Evolutionary conservation across 202 grass and related monocot genomes (phyloP).

Genomic region (Schoenoplectus triqueter): DNA sequence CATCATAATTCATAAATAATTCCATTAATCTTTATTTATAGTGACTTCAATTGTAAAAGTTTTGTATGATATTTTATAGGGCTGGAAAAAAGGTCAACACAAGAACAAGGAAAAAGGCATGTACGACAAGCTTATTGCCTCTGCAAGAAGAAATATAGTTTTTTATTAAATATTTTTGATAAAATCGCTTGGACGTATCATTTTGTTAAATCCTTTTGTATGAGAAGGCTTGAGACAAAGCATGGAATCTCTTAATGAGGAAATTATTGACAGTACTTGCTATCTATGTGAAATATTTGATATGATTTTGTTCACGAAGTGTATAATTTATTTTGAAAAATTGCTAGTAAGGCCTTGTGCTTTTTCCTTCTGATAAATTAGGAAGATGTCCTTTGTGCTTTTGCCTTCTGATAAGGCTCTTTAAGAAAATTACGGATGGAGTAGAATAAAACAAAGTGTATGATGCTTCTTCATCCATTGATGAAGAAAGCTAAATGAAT

Average conservation of each 20-base stretch:
- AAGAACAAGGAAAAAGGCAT: too few relatives aligned
- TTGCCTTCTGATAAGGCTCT: neutral
- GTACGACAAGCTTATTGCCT: too few relatives aligned
- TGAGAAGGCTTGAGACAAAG: too few relatives aligned
- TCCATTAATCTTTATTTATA: too few relatives aligned
- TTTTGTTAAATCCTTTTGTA: too few relatives aligned
- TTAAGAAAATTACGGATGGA: neutral
- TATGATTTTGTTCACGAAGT: constrained; percentile 9
- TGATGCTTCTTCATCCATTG: neutral
- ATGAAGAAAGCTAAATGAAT: neutral
- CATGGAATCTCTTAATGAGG: neutral
- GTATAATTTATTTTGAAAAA: constrained; percentile 20
- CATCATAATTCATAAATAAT: too few relatives aligned
- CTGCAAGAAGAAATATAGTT: too few relatives aligned
- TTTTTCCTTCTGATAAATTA: constrained; percentile 6
- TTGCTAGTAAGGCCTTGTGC: constrained; percentile 16
- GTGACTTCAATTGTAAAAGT: too few relatives aligned
- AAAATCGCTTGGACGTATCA: too few relatives aligned
- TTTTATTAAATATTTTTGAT: too few relatives aligned
- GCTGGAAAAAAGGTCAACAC: too few relatives aligned
- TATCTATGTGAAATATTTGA: constrained; percentile 12
- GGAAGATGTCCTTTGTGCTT: neutral
- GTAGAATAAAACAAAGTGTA: constrained; percentile 8
- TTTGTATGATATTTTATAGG: too few relatives aligned
- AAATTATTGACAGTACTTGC: neutral